A percentile compares a stretch with the other conserved stretches of the same genome.
phyloP scores from a whole-genome alignment of 163 green algal genomes.

The Botryococcus braunii region DNA sequence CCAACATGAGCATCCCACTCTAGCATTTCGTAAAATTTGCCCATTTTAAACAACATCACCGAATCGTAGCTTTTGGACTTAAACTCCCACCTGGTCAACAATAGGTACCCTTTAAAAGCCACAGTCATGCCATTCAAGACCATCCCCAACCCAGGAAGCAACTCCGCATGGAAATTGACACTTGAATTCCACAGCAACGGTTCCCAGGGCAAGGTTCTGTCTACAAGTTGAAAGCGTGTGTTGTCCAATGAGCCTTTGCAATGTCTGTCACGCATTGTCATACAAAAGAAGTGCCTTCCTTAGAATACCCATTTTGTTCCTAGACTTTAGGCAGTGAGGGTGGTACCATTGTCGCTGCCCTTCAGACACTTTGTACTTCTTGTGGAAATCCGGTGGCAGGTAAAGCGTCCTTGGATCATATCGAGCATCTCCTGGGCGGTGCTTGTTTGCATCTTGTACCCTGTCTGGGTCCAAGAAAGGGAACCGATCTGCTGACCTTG shows the following conservation, averaged over 20 bases:
- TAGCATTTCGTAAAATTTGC: conserved; percentile 97
- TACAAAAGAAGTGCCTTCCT: too few relatives aligned
- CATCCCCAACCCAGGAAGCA: too few relatives aligned
- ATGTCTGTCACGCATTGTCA: too few relatives aligned
- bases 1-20: conserved; percentile 96
- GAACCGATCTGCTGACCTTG: conserved; percentile 49
- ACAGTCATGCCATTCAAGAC: neutral
- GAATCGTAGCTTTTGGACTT: conserved; percentile 80
- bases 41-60: conserved; percentile 94
- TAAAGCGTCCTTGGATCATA: conserved; percentile 79
- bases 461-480: conserved; percentile 62
- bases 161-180: too few relatives aligned
- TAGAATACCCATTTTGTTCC: too few relatives aligned
- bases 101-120: too few relatives aligned
- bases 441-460: conserved; percentile 45
- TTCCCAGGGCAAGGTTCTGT: too few relatives aligned
- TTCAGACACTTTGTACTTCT: conserved; percentile 48
- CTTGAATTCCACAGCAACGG: too few relatives aligned
- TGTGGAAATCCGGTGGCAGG: conserved; percentile 69
- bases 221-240: too few relatives aligned
- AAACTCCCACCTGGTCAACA: conserved; percentile 93
- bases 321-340: too few relatives aligned
- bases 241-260: too few relatives aligned
- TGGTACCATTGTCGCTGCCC: conserved; percentile 61
- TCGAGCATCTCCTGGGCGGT: conserved; percentile 23